These are phyloP conservation scores for Scenedesmus sp. DNA, from an alignment of 163 green algal genomes.

Conservation along the genomic window DNA sequence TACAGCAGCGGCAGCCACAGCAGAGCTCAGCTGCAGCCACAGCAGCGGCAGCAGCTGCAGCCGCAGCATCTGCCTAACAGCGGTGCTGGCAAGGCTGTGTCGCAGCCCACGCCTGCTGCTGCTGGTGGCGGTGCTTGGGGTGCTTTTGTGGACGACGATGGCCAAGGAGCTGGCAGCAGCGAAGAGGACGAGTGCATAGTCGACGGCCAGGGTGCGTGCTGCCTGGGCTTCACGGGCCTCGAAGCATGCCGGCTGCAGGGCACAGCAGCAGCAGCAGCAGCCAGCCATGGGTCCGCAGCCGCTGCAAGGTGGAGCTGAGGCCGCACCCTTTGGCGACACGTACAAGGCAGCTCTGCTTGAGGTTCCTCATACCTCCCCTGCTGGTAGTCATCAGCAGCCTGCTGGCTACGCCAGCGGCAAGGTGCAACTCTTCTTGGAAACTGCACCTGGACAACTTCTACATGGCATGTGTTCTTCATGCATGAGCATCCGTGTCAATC, in stretches of 20 bases:
- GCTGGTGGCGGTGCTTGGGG: conserved; percentile 10
- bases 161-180: not conserved
- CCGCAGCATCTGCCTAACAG: not conserved
- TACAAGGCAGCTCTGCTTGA: too few species aligned
- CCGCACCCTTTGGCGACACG: not conserved
- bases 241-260: not conserved
- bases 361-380: too few species aligned
- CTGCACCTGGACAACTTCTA: too few species aligned
- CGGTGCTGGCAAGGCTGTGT: not conserved
- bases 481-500: too few species aligned
- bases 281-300: not conserved
- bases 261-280: not conserved
- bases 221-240: not conserved
- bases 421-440: too few species aligned
- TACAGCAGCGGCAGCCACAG: not conserved
- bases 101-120: not conserved
- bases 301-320: not conserved
- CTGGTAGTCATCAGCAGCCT: too few species aligned
- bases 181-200: conserved; percentile 22
- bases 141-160: conserved; percentile 34
- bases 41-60: not conserved
- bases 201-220: not conserved
- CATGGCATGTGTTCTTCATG: too few species aligned
- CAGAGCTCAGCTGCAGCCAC: not conserved
- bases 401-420: too few species aligned